Evolutionary conservation across 345 rosid genomes (phyloP), one percentile per base, ranked within the genome.

Genomic region (Gossypium longicalyx): DNA sequence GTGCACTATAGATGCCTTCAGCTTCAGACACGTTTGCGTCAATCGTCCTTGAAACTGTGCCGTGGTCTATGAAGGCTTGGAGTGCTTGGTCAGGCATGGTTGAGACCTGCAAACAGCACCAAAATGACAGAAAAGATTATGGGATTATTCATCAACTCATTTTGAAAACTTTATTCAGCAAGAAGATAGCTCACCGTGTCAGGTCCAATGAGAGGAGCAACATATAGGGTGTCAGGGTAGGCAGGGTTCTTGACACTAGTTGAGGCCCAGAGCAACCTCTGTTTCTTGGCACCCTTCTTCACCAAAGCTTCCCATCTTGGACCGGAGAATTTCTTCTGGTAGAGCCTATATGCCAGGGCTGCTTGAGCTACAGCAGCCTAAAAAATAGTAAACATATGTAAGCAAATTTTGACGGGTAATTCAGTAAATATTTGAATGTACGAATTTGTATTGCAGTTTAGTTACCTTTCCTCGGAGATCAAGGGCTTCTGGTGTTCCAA

Each of bases 51-150:
- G 85, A 86, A 58, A 88, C 98, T 0, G 57, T 75, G 74, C 99
- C 99, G 29, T 95, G 99, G 59, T 95, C 96, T 4, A 88, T 13
- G 49, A 93, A 91, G 53, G 98, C 98, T 84, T 88, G 94, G 76
- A 95, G 89, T 34, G 98, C 98, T 85, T 95, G 99, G 85, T 95
- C 99, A 0, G 99, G 99, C 99, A 95, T 95, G 48, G 99, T 93
- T 60, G 98, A 93, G 44, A 95, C 98, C 99, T 95, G 82, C 20
- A 78, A 57, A 45, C 17, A 73, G 49, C 27, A 44, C 17, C 7
- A 6, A 41, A 67, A 44, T 3, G 13, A 48, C 13, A 20, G 66
- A n/a, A 57, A 19, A n/a, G 15, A 12, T n/a, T 13, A 38, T 10
- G 2, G 2, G 12, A 20, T 72, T 43, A 74, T 27, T 71, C 22